Percentiles rank a stretch among this genome's conserved stretches.
Conservation (phyloP, 2,329 filamentous ascomycete genomes). For the Bretziella fagacearum region DNA sequence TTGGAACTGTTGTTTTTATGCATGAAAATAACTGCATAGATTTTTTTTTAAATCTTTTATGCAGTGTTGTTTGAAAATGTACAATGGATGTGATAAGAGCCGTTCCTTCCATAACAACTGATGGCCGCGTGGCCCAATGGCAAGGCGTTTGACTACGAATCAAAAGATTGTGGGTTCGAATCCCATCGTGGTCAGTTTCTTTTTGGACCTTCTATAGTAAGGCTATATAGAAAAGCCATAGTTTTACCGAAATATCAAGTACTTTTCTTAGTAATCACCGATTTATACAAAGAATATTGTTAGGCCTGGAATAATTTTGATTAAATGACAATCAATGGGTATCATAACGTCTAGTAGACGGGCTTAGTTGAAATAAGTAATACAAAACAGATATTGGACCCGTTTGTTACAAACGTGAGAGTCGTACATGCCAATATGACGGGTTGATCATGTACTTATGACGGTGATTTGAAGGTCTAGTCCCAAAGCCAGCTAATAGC, state of each 20-base stretch:
- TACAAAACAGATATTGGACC: conserved; percentile 6
- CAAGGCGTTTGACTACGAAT: conserved; percentile 14
- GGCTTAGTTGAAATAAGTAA: conserved; percentile 13
- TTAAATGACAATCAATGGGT: conserved; percentile 4
- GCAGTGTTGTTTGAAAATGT: too few species aligned
- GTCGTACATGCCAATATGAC: too few species aligned
- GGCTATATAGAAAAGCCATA: too few species aligned
- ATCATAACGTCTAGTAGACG: conserved; percentile 10
- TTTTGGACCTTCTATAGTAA: too few species aligned
- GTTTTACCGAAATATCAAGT: neutral
- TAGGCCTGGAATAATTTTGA: neutral
- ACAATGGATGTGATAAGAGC: too few species aligned
- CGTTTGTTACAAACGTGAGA: conserved; percentile 9
- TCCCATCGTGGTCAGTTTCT: conserved; percentile 12
- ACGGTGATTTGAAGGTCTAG: too few species aligned
- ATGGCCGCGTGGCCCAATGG: conserved; percentile 12
- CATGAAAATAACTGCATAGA: too few species aligned
- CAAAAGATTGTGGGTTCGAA: conserved; percentile 14
- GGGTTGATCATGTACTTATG: too few species aligned
- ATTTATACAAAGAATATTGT: neutral
- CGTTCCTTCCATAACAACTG: neutral
- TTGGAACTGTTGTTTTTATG: too few species aligned
- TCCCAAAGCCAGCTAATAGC: conserved; percentile 13
- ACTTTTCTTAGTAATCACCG: neutral
- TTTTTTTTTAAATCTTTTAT: too few species aligned